phyloP scores from a whole-genome alignment of 441 rosid species.

The Rhodomyrtus psidioides region DNA sequence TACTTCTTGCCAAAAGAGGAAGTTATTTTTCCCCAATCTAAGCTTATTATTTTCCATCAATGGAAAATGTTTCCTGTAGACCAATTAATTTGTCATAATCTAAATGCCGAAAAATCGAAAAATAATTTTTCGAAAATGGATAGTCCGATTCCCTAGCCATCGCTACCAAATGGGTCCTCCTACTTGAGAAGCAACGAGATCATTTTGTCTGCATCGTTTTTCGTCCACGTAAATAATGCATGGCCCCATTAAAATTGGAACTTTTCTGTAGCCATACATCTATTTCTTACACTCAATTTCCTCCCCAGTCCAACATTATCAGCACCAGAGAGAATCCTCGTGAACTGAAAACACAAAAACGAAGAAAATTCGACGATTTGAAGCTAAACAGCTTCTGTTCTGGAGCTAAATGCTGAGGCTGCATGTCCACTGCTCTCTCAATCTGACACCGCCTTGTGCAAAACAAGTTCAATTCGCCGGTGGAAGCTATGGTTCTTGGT shows the following conservation, averaged over 20 bases:
- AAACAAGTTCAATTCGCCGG: conserved; percentile 34
- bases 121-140: background rate
- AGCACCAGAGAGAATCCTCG: background rate
- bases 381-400: background rate
- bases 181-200: background rate
- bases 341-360: background rate
- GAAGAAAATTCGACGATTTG: background rate
- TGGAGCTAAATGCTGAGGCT: conserved; percentile 49
- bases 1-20: too few species aligned
- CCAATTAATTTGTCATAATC: too few species aligned
- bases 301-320: background rate
- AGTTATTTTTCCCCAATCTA: too few species aligned
- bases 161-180: background rate
- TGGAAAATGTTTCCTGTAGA: too few species aligned
- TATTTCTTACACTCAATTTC: background rate
- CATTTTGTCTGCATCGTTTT: conserved; percentile 16
- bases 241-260: conserved; percentile 5
- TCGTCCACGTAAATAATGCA: conserved; percentile 41
- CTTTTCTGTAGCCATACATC: background rate
- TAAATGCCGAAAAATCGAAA: too few species aligned
- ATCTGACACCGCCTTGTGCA: conserved; percentile 23
- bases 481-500: conserved; percentile 26
- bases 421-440: conserved; percentile 37
- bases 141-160: background rate
- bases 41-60: too few species aligned